Evolutionary conservation across 2,329 filamentous ascomycete species (phyloP), one percentile per base, ranked within the genome.

Genomic region (Metarhizium guizhouense): DNA sequence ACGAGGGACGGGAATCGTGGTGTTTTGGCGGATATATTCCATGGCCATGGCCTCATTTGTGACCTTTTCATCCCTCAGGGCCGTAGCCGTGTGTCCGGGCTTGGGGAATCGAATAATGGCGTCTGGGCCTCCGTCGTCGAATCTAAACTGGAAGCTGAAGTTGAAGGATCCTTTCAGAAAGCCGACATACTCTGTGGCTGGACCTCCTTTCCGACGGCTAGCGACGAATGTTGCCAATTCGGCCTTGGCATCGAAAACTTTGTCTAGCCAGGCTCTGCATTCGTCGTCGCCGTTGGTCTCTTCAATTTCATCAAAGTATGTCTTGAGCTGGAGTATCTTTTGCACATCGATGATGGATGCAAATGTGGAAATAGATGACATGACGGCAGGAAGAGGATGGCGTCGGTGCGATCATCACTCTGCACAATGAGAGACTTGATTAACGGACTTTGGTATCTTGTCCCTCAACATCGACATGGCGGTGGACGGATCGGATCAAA

Each of bases 41-140:
- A 70, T 64, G 52, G 59, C 53, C 25, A 53, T 52, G 45, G 64
- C 64, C 45, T 68, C 64, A 48, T 68, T 69, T 20, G 49, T 47
- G 42, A 72, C 62, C 52, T 72, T 73, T 52, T 71, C 68, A 48
- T 67, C 64, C 40, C 63, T 51, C 16, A 59, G 54, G 8, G 53
- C 16, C 13, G 58, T 56, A 43, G 58, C 53, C 25, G 57, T 66
- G 40, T 61, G 59, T 4, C 65, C 65, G 2, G 63, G 62, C 52
- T 62, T 57, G 8, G 62, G 61, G 38, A 66, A 68, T 1, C 63
- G 64, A 40, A 68, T 65, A 14, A 67, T 59, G n/a, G 55, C 61
- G 36, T 61, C 59, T 8, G 60, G 59, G 3, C 57, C 59, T 47
- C 32, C 56, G 50, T 62, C 61, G 36, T 47, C 45, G 51, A 64